Evolutionary conservation across 139 green algal species (phyloP).

Genomic region (Coccomyxa sp.): DNA sequence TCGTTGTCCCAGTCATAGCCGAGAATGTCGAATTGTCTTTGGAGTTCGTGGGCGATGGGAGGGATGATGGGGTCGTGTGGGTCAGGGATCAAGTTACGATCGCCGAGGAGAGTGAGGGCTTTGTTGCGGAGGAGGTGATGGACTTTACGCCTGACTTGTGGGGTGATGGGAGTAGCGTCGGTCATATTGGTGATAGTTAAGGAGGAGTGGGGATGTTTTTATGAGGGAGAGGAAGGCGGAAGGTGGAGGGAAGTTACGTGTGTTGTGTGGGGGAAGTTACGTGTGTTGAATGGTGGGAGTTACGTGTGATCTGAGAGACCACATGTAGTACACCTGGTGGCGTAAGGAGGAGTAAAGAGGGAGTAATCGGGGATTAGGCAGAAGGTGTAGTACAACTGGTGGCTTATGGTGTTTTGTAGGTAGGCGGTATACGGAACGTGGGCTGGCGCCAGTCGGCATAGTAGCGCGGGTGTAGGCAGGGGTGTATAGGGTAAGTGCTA

Average conservation of each 20-base stretch:
- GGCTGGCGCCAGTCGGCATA: background rate
- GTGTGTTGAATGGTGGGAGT: too few relatives aligned
- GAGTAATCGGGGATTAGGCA: background rate
- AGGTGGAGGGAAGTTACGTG: background rate
- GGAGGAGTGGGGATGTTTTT: background rate
- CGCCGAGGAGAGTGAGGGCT: too few relatives aligned
- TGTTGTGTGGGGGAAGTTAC: background rate
- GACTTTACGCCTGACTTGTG: background rate
- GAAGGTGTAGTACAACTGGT: background rate
- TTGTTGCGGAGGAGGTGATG: too few relatives aligned
- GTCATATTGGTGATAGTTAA: background rate
- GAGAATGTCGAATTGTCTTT: too few relatives aligned
- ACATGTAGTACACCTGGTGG: background rate
- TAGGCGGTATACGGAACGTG: background rate
- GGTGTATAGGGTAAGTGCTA: background rate
- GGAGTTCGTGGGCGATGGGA: too few relatives aligned
- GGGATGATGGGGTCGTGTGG: too few relatives aligned
- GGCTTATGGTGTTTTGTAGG: background rate
- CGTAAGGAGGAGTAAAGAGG: background rate
- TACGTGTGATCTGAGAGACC: too few relatives aligned
- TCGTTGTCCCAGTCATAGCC: too few relatives aligned
- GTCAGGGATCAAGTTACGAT: too few relatives aligned
- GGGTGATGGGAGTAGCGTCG: background rate
- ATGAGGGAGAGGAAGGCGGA: background rate
- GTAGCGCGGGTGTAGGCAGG: background rate